Conservation (phyloP, 768 basidiomycete genomes). For the Russula brevipes region DNA sequence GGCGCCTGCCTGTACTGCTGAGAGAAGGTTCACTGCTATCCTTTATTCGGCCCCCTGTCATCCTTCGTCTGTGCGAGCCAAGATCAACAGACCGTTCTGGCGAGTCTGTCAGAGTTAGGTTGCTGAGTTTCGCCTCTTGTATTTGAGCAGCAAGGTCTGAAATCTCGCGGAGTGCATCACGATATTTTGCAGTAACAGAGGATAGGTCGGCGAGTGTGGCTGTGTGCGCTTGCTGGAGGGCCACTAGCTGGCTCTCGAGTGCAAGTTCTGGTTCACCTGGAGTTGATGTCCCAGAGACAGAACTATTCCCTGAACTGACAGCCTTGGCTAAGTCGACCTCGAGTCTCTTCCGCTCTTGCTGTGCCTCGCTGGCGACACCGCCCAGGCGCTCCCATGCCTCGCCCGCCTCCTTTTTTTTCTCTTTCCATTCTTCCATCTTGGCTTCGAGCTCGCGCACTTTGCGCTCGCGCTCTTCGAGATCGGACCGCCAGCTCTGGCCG, state of each 20-base stretch:
- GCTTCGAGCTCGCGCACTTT: conserved; percentile 71
- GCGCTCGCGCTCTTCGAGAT: conserved; percentile 79
- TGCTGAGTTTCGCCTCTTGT: conserved; percentile 74
- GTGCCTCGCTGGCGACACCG: conserved; percentile 63
- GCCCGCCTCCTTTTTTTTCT: conserved; percentile 59
- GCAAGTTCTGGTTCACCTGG: conserved; percentile 36
- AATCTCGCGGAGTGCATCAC: conserved; percentile 85
- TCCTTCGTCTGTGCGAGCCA: conserved; percentile 46
- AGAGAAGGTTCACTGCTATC: conserved; percentile 46
- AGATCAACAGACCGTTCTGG: conserved; percentile 45
- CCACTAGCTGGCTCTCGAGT: conserved; percentile 57
- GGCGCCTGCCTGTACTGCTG: conserved; percentile 53
- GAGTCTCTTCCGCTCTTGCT: conserved; percentile 61
- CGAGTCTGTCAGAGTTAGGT: conserved; percentile 41
- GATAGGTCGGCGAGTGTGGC: conserved; percentile 78
- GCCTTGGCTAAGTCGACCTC: conserved; percentile 38
- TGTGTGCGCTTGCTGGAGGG: conserved; percentile 77
- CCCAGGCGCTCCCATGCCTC: conserved; percentile 64
- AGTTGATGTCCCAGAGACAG: conserved; percentile 31
- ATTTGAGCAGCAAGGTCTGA: conserved; percentile 91
- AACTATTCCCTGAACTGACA: conserved; percentile 28
- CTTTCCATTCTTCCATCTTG: conserved; percentile 75
- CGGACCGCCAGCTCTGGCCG: conserved; percentile 75
- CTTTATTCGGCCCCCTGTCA: conserved; percentile 44
- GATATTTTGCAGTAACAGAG: conserved; percentile 74